A percentile compares a stretch with the other conserved stretches of the same genome.
Conservation (phyloP, 805 yeast species). For the Komagataella populi region DNA sequence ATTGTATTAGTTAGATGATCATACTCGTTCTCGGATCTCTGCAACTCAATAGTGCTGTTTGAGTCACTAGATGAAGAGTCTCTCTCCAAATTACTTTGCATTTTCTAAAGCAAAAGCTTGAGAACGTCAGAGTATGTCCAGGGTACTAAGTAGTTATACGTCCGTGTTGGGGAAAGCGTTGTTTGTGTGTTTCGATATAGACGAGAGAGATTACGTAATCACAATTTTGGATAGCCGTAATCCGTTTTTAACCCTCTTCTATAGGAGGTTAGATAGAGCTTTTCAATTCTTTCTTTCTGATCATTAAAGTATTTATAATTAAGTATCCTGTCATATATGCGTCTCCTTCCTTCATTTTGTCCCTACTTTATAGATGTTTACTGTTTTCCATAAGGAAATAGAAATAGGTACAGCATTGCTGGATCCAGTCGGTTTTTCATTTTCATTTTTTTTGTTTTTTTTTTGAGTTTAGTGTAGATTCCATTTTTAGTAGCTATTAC, state of each 20-base stretch:
- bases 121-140: not conserved
- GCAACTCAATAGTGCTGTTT: not conserved
- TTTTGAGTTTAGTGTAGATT: no score
- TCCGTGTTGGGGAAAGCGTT: not conserved
- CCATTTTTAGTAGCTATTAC: not conserved
- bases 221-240: no score
- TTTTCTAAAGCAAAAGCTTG: not conserved
- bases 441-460: not conserved
- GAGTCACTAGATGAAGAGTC: not conserved
- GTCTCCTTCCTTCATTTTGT: not conserved
- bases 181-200: not conserved
- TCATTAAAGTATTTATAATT: not conserved
- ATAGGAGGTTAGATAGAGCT: not conserved
- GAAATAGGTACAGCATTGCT: not conserved
- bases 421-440: not conserved
- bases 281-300: not conserved
- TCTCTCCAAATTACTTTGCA: not conserved
- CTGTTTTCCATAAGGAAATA: not conserved
- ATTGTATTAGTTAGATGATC: not conserved
- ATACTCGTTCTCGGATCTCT: not conserved
- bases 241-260: not conserved
- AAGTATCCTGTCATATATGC: not conserved
- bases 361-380: not conserved
- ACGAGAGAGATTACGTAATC: not conserved
- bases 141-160: not conserved